A percentile compares a stretch with the other conserved stretches of the same genome.
Conservation (phyloP, 1,284 basidiomycete genomes). For the Ustilago esculenta region DNA sequence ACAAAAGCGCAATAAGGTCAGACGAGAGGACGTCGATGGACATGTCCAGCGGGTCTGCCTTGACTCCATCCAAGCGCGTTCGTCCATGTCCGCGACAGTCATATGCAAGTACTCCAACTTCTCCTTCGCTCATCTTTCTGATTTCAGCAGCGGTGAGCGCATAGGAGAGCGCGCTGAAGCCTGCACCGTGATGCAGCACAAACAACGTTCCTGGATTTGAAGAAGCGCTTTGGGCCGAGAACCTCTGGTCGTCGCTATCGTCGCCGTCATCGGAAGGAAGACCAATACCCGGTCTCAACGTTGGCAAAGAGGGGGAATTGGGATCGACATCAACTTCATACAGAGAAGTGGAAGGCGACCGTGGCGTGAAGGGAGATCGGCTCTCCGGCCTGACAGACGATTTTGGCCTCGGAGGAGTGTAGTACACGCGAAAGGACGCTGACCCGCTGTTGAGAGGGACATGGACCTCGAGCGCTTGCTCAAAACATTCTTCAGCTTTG, state of each 20-base stretch:
- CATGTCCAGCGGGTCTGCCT: slow-evolving; percentile 41
- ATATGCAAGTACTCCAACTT: slow-evolving; percentile 82
- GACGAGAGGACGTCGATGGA: slow-evolving; percentile 51
- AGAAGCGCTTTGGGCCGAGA: background rate
- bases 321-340: slow-evolving; percentile 12
- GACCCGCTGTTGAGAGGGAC: slow-evolving; percentile 27
- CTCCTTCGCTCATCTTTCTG: slow-evolving; percentile 73
- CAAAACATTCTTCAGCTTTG: slow-evolving; percentile 59
- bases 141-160: slow-evolving; percentile 86
- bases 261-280: slow-evolving; percentile 59
- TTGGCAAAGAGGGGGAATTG: slow-evolving; percentile 14
- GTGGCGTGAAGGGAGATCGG: background rate
- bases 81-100: slow-evolving; percentile 88
- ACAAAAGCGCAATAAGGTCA: slow-evolving; percentile 47
- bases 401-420: slow-evolving; percentile 53
- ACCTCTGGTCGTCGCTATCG: slow-evolving; percentile 60
- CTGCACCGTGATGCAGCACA: slow-evolving; percentile 93
- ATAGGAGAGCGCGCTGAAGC: slow-evolving; percentile 87
- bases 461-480: slow-evolving; percentile 61
- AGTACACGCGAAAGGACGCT: slow-evolving; percentile 68
- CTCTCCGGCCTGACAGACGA: background rate
- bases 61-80: slow-evolving; percentile 9
- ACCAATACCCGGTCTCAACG: slow-evolving; percentile 52
- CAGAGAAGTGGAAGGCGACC: slow-evolving; percentile 3
- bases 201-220: slow-evolving; percentile 74